These are phyloP conservation scores for Byssoonygena ceratinophila DNA, from an alignment of 2,329 filamentous ascomycete species.

Conservation along the genomic window DNA sequence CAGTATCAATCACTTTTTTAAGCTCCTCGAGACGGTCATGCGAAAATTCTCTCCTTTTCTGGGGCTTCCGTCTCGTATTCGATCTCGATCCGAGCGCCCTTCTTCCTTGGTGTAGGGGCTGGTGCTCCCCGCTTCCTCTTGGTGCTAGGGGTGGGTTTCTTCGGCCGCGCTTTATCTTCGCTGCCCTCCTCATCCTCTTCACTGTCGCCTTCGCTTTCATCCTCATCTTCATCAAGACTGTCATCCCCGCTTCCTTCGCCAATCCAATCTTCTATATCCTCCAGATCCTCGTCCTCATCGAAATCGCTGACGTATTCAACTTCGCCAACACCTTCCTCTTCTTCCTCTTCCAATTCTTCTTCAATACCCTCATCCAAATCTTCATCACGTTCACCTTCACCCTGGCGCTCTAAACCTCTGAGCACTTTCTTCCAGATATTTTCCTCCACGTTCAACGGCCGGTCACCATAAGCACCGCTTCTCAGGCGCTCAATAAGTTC, in stretches of 20 bases:
- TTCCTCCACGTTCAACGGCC: slow-evolving; percentile 90
- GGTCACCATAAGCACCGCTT: slow-evolving; percentile 87
- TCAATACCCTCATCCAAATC: slow-evolving; percentile 82
- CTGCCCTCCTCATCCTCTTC: slow-evolving; percentile 47
- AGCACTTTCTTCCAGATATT: slow-evolving; percentile 96
- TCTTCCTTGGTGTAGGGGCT: slow-evolving; percentile 48
- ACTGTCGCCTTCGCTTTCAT: slow-evolving; percentile 46
- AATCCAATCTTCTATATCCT: slow-evolving; percentile 96
- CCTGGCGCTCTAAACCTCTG: slow-evolving; percentile 74
- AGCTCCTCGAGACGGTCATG: slow-evolving; percentile 20
- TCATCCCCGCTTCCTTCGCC: slow-evolving; percentile 54
- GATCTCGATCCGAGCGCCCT: slow-evolving; percentile 58
- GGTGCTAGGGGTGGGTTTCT: slow-evolving; percentile 35
- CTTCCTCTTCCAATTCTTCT: slow-evolving; percentile 62
- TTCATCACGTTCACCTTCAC: slow-evolving; percentile 70
- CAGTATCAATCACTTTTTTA: slow-evolving; percentile 3
- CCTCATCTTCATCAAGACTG: slow-evolving; percentile 42
- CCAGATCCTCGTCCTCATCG: slow-evolving; percentile 66
- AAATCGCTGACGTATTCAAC: slow-evolving; percentile 92
- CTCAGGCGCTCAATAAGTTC: slow-evolving; percentile 85
- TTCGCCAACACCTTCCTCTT: slow-evolving; percentile 60
- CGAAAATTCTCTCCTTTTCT: slow-evolving; percentile 40
- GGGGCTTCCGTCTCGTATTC: slow-evolving; percentile 66
- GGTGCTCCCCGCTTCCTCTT: slow-evolving; percentile 49
- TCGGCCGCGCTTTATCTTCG: slow-evolving; percentile 43